A percentile compares a stretch with the other conserved stretches of the same genome.
These are phyloP conservation scores for Boletus subparvulus DNA, from an alignment of 768 basidiomycete genomes.

Conservation along the genomic window DNA sequence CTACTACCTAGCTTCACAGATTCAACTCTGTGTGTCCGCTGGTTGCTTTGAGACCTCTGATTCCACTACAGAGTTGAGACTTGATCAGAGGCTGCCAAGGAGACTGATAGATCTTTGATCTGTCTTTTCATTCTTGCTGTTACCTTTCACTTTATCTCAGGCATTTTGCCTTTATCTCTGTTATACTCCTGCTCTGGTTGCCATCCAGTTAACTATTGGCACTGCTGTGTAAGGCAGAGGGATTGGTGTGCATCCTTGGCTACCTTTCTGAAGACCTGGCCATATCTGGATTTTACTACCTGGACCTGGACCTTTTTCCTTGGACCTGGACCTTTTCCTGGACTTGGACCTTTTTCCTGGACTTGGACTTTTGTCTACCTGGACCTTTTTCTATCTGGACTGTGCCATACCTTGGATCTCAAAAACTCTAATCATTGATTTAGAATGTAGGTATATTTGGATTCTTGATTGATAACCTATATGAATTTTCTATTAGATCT, in stretches of 20 bases:
- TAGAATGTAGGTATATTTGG: neutral
- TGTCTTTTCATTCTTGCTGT: neutral
- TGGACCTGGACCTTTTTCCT: neutral
- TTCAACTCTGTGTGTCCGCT: too few relatives aligned
- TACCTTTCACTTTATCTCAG: neutral
- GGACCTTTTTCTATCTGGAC: neutral
- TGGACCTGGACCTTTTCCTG: neutral
- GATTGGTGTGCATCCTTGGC: neutral
- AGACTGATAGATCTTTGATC: neutral
- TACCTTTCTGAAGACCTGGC: neutral
- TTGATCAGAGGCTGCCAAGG: too few relatives aligned
- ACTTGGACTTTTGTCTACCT: neutral
- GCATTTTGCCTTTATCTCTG: neutral
- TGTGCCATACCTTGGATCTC: too few relatives aligned
- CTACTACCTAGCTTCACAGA: too few relatives aligned
- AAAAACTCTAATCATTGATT: neutral
- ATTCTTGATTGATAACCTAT: accelerated
- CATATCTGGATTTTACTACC: too few relatives aligned
- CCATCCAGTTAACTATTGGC: neutral
- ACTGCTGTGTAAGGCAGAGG: neutral
- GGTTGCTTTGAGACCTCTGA: too few relatives aligned
- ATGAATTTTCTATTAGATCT: neutral
- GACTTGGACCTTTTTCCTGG: neutral
- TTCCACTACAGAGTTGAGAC: too few relatives aligned
- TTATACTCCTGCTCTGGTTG: neutral